These are phyloP conservation scores for Solanum hybrid DNA, from an alignment of 305 asterid species.

Conservation along the genomic window DNA sequence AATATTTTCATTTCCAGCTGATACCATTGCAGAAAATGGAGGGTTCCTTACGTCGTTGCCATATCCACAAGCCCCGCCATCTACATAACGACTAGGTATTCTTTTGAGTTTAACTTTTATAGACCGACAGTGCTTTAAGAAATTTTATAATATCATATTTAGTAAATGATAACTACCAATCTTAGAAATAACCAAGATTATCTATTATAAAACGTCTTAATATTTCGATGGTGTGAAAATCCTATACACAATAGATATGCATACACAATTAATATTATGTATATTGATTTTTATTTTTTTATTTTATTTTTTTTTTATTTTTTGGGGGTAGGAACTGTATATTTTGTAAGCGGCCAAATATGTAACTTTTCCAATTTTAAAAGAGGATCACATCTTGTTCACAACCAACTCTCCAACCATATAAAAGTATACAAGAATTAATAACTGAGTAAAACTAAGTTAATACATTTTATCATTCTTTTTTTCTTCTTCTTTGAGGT, in stretches of 20 bases:
- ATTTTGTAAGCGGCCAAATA: neutral
- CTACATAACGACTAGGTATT: neutral
- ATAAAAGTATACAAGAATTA: neutral
- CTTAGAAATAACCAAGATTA: neutral
- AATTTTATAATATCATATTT: neutral
- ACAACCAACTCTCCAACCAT: neutral
- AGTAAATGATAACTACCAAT: neutral
- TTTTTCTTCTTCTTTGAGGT: neutral
- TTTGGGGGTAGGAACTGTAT: neutral
- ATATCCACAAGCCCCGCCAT: constrained; percentile 39
- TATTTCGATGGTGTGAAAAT: neutral
- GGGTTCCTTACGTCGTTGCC: constrained; percentile 4
- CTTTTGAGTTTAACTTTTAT: neutral
- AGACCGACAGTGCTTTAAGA: neutral
- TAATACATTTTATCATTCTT: neutral
- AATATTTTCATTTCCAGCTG: constrained; percentile 27
- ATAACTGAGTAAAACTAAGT: neutral
- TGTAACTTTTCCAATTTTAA: neutral
- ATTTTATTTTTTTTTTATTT: too few species aligned
- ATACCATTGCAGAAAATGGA: constrained; percentile 23
- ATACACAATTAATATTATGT: too few species aligned
- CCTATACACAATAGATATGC: neutral
- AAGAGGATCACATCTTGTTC: neutral
- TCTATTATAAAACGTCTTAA: neutral
- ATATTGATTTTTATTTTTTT: too few species aligned